phyloP scores from a whole-genome alignment of 208 protist genomes.

The Trypanosoma avium region DNA sequence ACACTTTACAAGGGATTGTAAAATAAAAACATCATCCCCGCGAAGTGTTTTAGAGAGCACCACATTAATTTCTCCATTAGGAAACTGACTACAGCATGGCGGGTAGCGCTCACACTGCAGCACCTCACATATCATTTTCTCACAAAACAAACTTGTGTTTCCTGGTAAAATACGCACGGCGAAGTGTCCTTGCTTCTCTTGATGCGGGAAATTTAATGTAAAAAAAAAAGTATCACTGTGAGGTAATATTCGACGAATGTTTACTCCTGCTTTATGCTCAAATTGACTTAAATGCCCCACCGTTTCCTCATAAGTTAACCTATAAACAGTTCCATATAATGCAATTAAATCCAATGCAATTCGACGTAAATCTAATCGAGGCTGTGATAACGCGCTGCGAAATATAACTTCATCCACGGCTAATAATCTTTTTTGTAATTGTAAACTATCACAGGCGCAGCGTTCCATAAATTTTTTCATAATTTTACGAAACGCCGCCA shows the following conservation, averaged over 20 bases:
- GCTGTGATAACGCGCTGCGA: constrained; percentile 45
- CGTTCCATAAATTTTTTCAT: constrained; percentile 81
- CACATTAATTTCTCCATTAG: constrained; percentile 87
- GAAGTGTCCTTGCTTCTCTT: constrained; percentile 64
- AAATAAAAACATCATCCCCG: constrained; percentile 95
- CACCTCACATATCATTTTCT: constrained; percentile 84
- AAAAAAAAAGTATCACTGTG: constrained; percentile 84
- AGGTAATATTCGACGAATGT: constrained; percentile 64
- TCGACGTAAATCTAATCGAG: constrained; percentile 58
- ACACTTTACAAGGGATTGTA: constrained; percentile 87
- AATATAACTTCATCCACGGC: constrained; percentile 55
- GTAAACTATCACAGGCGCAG: constrained; percentile 69
- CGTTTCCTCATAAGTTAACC: constrained; percentile 63
- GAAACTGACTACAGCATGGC: constrained; percentile 63
- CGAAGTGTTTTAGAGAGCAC: constrained; percentile 86
- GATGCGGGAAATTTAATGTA: constrained; percentile 52
- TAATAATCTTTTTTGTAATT: constrained; percentile 53
- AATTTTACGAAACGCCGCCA: constrained; percentile 74
- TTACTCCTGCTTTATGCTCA: constrained; percentile 45
- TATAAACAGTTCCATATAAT: constrained; percentile 77
- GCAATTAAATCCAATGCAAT: constrained; percentile 62
- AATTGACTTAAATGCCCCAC: constrained; percentile 44
- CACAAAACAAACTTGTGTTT: constrained; percentile 46
- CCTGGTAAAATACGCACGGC: constrained; percentile 74
- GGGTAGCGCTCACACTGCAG: constrained; percentile 57